These are phyloP conservation scores for Leucosporidium creatinivorum DNA, from an alignment of 768 basidiomycete genomes.

Conservation along the genomic window DNA sequence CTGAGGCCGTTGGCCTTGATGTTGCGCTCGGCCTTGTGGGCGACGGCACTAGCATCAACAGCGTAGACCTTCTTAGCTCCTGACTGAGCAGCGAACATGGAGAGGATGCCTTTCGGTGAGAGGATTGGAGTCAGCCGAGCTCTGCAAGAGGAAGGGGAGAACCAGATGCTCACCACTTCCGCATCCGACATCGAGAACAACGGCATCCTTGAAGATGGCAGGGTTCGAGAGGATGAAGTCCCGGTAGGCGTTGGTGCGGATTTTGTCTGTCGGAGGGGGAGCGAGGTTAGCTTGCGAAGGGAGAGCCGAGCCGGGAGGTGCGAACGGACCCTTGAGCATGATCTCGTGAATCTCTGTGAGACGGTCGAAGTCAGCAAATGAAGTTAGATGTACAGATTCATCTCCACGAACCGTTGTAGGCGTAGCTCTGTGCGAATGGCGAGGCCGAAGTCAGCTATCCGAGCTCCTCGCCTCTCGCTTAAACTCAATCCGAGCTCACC, in stretches of 20 bases:
- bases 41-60: constrained; percentile 99
- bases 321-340: constrained; percentile 61
- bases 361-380: not conserved
- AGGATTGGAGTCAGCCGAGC: not conserved
- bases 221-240: constrained; percentile 81
- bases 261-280: constrained; percentile 55
- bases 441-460: too few relatives aligned
- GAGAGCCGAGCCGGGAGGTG: not conserved
- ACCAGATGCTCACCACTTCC: constrained; percentile 60
- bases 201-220: constrained; percentile 66
- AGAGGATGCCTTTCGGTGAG: constrained; percentile 26
- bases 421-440: constrained; percentile 52
- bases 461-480: too few relatives aligned
- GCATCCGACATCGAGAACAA: constrained; percentile 92
- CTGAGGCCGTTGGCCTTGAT: constrained; percentile 95
- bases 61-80: constrained; percentile 38
- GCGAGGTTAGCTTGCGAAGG: not conserved
- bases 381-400: not conserved
- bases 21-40: constrained; percentile 96
- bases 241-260: constrained; percentile 86
- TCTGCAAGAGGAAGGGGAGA: not conserved
- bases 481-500: not conserved
- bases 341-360: constrained; percentile 79
- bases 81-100: constrained; percentile 38
- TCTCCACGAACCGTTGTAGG: constrained; percentile 60